phyloP scores from a whole-genome alignment of 2,329 filamentous ascomycete genomes.

The Passalora sequoiae region DNA sequence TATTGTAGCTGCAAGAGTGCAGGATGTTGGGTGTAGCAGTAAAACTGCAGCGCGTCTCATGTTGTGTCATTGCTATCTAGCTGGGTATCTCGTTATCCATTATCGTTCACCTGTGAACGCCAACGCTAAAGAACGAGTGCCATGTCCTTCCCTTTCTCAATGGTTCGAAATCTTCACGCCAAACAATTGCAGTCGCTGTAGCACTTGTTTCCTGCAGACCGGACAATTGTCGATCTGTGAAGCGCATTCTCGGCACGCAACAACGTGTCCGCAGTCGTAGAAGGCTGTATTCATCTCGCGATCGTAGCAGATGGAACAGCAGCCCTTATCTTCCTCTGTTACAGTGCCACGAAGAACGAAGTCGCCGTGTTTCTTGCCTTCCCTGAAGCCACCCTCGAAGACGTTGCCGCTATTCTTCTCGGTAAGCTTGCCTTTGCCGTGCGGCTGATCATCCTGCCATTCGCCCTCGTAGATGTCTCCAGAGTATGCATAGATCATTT shows the following conservation, averaged over 20 bases:
- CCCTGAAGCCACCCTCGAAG: constrained; percentile 57
- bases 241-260: constrained; percentile 57
- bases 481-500: constrained; percentile 56
- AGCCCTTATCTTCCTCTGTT: constrained; percentile 55
- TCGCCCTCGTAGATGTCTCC: constrained; percentile 57
- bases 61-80: neutral
- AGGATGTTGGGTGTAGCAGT: too few relatives aligned
- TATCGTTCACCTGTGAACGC: neutral
- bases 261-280: constrained; percentile 60
- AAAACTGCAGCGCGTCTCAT: neutral
- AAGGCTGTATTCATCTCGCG: constrained; percentile 56
- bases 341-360: constrained; percentile 59
- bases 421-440: constrained; percentile 54
- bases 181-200: constrained; percentile 55
- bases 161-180: constrained; percentile 24
- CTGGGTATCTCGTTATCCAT: constrained; percentile 3
- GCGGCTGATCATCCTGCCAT: constrained; percentile 59
- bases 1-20: too few relatives aligned
- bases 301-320: constrained; percentile 60
- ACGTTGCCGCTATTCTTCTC: constrained; percentile 52
- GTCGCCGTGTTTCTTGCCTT: constrained; percentile 56
- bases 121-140: neutral
- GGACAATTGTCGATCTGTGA: constrained; percentile 56
- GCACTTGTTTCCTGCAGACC: constrained; percentile 55
- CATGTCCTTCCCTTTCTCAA: neutral